Base-by-base conservation (phyloP, 139 green algal genomes). In the Zygnema cylindricum region DNA sequence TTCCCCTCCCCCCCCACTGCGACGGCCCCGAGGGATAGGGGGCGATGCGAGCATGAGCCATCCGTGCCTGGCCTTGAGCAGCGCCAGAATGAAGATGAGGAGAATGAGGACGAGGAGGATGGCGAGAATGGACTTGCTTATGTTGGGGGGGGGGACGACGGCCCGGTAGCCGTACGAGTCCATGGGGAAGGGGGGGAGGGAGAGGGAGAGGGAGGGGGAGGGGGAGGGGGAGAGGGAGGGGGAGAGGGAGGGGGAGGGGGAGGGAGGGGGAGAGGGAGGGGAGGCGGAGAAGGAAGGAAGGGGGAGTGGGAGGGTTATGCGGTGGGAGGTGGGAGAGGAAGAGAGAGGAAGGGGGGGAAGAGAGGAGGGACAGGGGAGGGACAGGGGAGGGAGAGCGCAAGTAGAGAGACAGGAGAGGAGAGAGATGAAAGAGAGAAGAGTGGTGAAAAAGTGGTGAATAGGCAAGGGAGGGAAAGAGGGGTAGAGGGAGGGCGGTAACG, bases 91-190 rank as follows among this genome's bases (percentile, higher is more conserved):
- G 32, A 83, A 35, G 30, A 83, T 35, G 32, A 83, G 76, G 7
- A 83, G 76, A 32, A 83, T 35, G 76, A 83, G 76, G 0, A 83
- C 41, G 0, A 83, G 33, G 76, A 83, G 76, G n/a, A 83, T 35
- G n/a, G n/a, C 76, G 76, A 83, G 33, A 32, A 83, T 35, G n/a
- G 32, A 32, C 30, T 35, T 36, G 76, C 71, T 83, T n/a, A 83
- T 49, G 0, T 83, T n/a, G n/a, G n/a, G n/a, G n/a, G n/a, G n/a
- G n/a, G n/a, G n/a, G n/a, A n/a, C n/a, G n/a, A n/a, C n/a, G n/a
- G n/a, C n/a, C n/a, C n/a, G n/a, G n/a, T n/a, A n/a, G n/a, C n/a
- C n/a, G n/a, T n/a, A n/a, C n/a, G n/a, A n/a, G n/a, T n/a, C n/a
- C n/a, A n/a, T n/a, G n/a, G n/a, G n/a, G n/a, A n/a, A n/a, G n/a